Evolutionary conservation across 2,329 filamentous ascomycete species (phyloP).

Genomic region (Ramularia endophylla): DNA sequence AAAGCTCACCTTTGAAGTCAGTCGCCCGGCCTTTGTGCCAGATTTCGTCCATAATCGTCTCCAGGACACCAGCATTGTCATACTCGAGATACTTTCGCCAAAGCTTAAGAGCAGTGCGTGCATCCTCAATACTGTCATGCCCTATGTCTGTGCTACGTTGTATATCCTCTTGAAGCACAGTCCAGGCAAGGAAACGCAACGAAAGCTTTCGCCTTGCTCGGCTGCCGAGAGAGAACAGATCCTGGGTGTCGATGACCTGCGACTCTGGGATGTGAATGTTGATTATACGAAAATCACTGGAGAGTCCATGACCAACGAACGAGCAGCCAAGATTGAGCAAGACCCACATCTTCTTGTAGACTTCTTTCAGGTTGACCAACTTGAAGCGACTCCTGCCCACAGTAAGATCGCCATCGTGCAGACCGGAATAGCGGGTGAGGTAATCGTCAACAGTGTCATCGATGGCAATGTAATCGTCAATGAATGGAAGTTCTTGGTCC

Average conservation of each 20-base stretch:
- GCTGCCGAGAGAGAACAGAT: conserved; percentile 77
- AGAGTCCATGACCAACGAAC: conserved; percentile 89
- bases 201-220: conserved; percentile 75
- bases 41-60: conserved; percentile 79
- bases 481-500: conserved; percentile 77
- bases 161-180: conserved; percentile 86
- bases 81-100: conserved; percentile 90
- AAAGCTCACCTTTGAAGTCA: conserved; percentile 34
- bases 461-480: conserved; percentile 95
- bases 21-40: conserved; percentile 60
- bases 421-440: conserved; percentile 88
- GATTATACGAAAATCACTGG: conserved; percentile 94
- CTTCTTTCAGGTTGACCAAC: conserved; percentile 78
- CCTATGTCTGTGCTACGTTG: conserved; percentile 62
- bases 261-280: conserved; percentile 90
- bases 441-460: conserved; percentile 92
- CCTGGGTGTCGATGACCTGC: conserved; percentile 91
- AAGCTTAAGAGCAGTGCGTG: conserved; percentile 79
- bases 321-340: conserved; percentile 88
- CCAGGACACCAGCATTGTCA: conserved; percentile 74
- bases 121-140: conserved; percentile 95
- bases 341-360: conserved; percentile 98
- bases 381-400: conserved; percentile 71
- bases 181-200: conserved; percentile 86
- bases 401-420: conserved; percentile 79